Base-by-base conservation (phyloP, 2,329 filamentous ascomycete species). In the Aspergillus alliaceus region DNA sequence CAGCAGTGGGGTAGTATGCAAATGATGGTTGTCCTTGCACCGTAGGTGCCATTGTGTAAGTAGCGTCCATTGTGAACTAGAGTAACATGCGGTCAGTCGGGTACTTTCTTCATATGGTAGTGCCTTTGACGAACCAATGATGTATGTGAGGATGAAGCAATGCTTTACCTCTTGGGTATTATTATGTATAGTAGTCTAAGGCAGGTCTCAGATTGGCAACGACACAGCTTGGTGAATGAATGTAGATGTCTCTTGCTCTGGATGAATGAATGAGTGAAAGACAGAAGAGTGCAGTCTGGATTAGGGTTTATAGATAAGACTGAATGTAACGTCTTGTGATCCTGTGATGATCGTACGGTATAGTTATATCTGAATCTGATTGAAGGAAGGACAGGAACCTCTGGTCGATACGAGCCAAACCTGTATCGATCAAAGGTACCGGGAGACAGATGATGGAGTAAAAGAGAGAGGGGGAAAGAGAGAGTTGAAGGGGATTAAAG, bases 1-100 rank as follows among this genome's bases (percentile, higher is more conserved):
- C 83, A 66, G 95, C 90, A 64, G 89, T 86, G 69, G 86, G 88
- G 81, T 93, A 96, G 82, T 93, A 95, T 84, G 90, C 93, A 82
- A 92, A 96, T 58, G 90, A 81, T 64, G 87, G 85, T 77, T 90
- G 88, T 60, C 83, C 86, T 82, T 90, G 85, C 69, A 83, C 75
- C 75, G 77, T 63, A 57, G 76, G 72, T 70, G 78, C 77, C 69
- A 80, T 77, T 62, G 77, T 72, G 68, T 82, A 82, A 83, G 85
- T 69, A 77, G 84, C 75, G 70, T 90, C 88, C 89, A 91, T 91
- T 79, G 61, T 60, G 18, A 46, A 50, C 44, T 58, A 56, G 27
- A 46, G 32, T 57, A 34, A 40, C 55, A 44, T 12, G n/a, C 3
- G 27, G 59, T 65, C 35, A 64, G 59, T 27, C 7, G n/a, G 9